A percentile compares a stretch with the other conserved stretches of the same genome.
phyloP scores from a whole-genome alignment of 2,329 filamentous ascomycete genomes.

The Arthroderma uncinatum region DNA sequence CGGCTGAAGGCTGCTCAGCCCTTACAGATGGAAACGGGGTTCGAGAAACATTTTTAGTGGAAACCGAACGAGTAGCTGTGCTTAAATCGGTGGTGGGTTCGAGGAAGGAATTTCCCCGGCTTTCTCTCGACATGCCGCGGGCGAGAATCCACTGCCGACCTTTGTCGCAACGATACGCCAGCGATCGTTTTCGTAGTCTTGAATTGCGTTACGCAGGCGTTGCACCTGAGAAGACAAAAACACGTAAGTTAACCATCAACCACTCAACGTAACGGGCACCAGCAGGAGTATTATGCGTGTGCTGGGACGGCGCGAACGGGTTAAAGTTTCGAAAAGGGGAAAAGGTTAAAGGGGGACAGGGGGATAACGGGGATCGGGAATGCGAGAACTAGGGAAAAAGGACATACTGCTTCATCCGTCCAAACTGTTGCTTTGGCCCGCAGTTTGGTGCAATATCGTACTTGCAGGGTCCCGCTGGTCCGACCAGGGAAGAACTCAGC shows the following conservation, averaged over 20 bases:
- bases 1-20: slow-evolving; percentile 3
- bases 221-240: slow-evolving; percentile 23
- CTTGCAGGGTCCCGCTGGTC: slow-evolving; percentile 81
- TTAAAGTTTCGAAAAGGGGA: slow-evolving; percentile 6
- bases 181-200: slow-evolving; percentile 51
- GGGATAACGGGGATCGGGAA: not conserved
- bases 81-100: not conserved
- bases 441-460: slow-evolving; percentile 87
- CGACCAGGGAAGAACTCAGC: slow-evolving; percentile 89
- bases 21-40: not conserved
- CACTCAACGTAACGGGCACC: not conserved
- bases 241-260: not conserved
- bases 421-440: slow-evolving; percentile 89
- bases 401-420: slow-evolving; percentile 76
- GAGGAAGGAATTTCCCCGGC: slow-evolving; percentile 46
- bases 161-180: slow-evolving; percentile 89
- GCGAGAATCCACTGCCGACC: slow-evolving; percentile 80
- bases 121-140: slow-evolving; percentile 74
- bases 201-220: slow-evolving; percentile 30
- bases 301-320: not conserved
- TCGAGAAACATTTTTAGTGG: not conserved
- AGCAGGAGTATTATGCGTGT: not conserved
- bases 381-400: not conserved
- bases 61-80: not conserved
- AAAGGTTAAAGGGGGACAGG: not conserved